Evolutionary conservation across 345 rosid species (phyloP).

Genomic region (Lumnitzera littorea): DNA sequence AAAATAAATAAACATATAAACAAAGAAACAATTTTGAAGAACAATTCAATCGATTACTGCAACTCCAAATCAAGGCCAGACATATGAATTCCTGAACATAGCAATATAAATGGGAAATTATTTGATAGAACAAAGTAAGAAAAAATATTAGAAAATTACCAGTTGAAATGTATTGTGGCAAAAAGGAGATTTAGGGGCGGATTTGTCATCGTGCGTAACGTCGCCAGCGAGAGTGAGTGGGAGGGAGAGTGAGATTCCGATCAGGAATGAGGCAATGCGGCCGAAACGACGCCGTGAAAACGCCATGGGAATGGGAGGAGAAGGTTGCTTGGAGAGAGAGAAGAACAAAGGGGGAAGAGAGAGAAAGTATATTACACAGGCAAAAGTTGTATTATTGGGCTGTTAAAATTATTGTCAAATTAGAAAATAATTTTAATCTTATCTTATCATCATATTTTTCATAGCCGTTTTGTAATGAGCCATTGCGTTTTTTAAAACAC

Average conservation of each 20-base stretch:
- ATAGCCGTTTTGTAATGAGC: too few relatives aligned
- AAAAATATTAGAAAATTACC: slow-evolving; percentile 18
- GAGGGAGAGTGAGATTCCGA: too few relatives aligned
- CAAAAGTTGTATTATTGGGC: not conserved
- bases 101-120: not conserved
- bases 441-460: too few relatives aligned
- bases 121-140: not conserved
- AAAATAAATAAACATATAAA: not conserved
- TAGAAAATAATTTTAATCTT: too few relatives aligned
- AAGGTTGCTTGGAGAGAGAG: slow-evolving; percentile 3
- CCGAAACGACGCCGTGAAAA: not conserved
- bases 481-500: too few relatives aligned
- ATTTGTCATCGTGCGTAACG: slow-evolving; percentile 23
- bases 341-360: not conserved
- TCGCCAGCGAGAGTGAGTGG: slow-evolving; percentile 17
- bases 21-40: not conserved
- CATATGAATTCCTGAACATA: not conserved
- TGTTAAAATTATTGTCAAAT: too few relatives aligned
- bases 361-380: not conserved
- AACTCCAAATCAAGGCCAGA: slow-evolving; percentile 1
- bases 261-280: slow-evolving; percentile 12
- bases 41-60: not conserved
- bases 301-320: not conserved
- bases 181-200: slow-evolving; percentile 24
- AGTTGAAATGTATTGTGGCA: slow-evolving; percentile 39